Base-by-base conservation (phyloP, 2,329 filamentous ascomycete genomes). In the Mariannaea elegans region DNA sequence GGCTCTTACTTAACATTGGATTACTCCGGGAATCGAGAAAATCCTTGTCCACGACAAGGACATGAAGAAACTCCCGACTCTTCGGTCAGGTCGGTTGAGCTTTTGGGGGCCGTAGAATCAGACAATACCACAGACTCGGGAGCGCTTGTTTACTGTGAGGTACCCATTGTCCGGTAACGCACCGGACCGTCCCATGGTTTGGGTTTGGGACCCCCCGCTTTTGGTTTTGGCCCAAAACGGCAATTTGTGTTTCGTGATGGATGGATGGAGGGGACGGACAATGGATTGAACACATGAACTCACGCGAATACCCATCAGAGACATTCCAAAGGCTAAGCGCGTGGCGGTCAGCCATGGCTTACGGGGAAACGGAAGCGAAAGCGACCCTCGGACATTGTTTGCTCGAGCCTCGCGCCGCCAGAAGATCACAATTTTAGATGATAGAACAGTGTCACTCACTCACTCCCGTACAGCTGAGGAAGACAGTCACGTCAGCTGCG, bases 181-280 rank as follows among this genome's bases (percentile, higher is more conserved):
- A 46, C 44, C 56, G 50, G 56, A 49, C 56, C 56, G 56, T 59
- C 50, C 56, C 56, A 55, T 49, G 50, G 50, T 12, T 9, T 21
- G 13, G 41, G 12, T 7, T 51, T 58, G 39, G 32, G 18, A 45
- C 16, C 27, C 44, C 66, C 66, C 66, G 64, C 58, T 62, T 56
- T 64, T 62, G 21, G 36, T 8, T 19, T 57, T 67, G 55, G 55
- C 66, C 59, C 32, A 41, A 69, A 56, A 51, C 55, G 66, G 66
- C 49, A 60, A 61, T 34, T 51, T 31, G 48, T 45, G 27, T 56
- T 38, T 23, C 42, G 39, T 29, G 45, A 38, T 44, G 49, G 55
- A 32, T 45, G 63, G 50, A 51, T 32, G 47, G 38, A 45, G 27
- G 9, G 41, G 34, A 46, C 34, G 39, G 38, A 32, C 39, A 18